A percentile compares a stretch with the other conserved stretches of the same genome.
These are phyloP conservation scores for Cystobasidium sp. DNA, from an alignment of 1,284 basidiomycete genomes.

Conservation along the genomic window DNA sequence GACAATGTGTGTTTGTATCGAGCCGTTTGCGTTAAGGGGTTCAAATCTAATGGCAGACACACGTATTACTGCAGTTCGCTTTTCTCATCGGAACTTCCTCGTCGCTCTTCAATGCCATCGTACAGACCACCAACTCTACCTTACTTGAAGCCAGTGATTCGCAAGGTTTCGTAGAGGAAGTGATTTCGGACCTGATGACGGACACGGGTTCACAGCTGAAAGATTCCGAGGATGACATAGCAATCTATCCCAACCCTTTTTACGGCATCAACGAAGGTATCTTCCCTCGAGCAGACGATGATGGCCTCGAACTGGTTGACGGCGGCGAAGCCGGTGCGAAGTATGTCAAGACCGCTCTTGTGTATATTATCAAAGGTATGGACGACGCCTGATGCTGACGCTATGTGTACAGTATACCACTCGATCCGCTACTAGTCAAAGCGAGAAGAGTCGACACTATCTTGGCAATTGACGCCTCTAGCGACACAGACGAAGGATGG, in stretches of 20 bases:
- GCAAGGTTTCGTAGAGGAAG: conserved; percentile 53
- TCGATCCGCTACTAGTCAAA: conserved; percentile 68
- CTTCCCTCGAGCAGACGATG: conserved; percentile 48
- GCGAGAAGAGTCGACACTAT: conserved; percentile 69
- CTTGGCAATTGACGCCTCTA: conserved; percentile 69
- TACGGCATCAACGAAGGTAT: conserved; percentile 43
- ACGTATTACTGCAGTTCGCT: conserved; percentile 44
- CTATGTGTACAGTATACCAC: conserved; percentile 63
- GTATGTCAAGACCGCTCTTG: not conserved
- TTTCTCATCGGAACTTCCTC: conserved; percentile 60
- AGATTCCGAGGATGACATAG: conserved; percentile 41
- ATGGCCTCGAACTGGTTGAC: conserved; percentile 60
- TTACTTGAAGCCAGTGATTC: conserved; percentile 46
- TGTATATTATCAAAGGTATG: no score
- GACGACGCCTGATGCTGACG: no score
- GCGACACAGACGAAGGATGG: conserved; percentile 64
- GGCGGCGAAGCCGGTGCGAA: conserved; percentile 59
- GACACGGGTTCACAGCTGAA: conserved; percentile 52
- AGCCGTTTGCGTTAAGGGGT: conserved; percentile 56
- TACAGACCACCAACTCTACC: conserved; percentile 50
- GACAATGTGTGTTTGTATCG: conserved; percentile 65
- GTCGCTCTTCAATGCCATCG: conserved; percentile 57
- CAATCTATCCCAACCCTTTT: conserved; percentile 51
- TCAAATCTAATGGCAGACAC: not conserved
- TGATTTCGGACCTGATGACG: conserved; percentile 54